phyloP scores from a whole-genome alignment of 2,329 filamentous ascomycete genomes.

The Camillea tinctor region DNA sequence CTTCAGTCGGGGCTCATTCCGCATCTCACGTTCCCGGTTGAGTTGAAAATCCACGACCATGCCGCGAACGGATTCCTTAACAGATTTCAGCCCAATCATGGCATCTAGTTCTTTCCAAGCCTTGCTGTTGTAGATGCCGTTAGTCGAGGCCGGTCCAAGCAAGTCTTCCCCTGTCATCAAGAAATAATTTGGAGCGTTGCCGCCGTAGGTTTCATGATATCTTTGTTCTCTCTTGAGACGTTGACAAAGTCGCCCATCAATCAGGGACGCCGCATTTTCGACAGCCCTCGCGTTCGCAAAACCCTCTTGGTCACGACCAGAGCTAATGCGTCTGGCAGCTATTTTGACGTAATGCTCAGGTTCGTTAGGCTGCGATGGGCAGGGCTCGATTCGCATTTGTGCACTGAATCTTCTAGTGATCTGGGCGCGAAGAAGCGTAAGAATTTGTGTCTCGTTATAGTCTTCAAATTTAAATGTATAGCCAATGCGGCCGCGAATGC shows the following conservation, averaged over 20 bases:
- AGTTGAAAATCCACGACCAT: background rate
- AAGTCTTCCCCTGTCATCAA: background rate
- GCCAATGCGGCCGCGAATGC: background rate
- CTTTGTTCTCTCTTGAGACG: background rate
- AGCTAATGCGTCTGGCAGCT: slow-evolving; percentile 3
- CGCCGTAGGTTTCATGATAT: background rate
- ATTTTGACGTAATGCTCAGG: slow-evolving; percentile 1
- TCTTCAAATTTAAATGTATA: slow-evolving; percentile 3
- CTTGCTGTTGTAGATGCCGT: background rate
- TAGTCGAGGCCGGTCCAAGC: background rate
- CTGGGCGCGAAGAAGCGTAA: background rate
- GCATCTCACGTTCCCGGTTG: slow-evolving; percentile 4
- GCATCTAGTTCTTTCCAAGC: slow-evolving; percentile 1
- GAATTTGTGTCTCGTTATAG: slow-evolving; percentile 4
- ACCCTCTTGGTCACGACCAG: background rate
- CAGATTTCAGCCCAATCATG: slow-evolving; percentile 6
- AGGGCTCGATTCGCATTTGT: background rate
- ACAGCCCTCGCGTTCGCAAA: slow-evolving; percentile 3
- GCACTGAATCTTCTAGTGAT: background rate
- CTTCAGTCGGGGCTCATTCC: background rate
- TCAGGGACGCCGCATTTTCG: background rate
- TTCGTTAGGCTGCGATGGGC: slow-evolving; percentile 1
- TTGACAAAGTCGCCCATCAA: background rate
- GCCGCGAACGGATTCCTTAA: slow-evolving; percentile 1
- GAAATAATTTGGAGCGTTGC: background rate